phyloP scores from a whole-genome alignment of 1,284 basidiomycete genomes.

The Caloboletus inedulis region DNA sequence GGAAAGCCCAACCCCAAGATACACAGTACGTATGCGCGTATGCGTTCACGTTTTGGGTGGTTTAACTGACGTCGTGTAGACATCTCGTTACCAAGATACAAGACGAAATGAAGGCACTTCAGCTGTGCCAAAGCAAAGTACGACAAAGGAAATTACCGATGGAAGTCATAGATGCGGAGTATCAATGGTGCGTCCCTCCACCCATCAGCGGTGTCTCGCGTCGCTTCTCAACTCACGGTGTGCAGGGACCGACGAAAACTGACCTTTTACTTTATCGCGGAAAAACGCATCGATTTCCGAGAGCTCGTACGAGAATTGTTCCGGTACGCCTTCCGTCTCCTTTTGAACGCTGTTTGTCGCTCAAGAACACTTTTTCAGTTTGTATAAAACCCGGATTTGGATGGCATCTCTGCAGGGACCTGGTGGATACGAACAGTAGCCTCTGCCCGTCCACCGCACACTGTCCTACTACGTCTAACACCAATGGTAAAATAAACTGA shows the following conservation, averaged over 20 bases:
- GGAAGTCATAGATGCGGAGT: slow-evolving; percentile 97
- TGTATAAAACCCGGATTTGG: slow-evolving; percentile 78
- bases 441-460: not conserved
- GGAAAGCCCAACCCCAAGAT: slow-evolving; percentile 85
- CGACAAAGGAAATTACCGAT: slow-evolving; percentile 91
- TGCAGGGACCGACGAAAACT: slow-evolving; percentile 92
- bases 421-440: slow-evolving; percentile 38
- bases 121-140: slow-evolving; percentile 89
- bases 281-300: slow-evolving; percentile 95
- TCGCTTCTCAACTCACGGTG: not conserved
- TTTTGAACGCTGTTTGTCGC: not conserved
- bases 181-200: slow-evolving; percentile 78
- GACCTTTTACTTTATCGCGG: slow-evolving; percentile 96
- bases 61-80: slow-evolving; percentile 39
- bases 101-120: slow-evolving; percentile 91
- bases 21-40: slow-evolving; percentile 60
- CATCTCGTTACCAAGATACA: slow-evolving; percentile 76
- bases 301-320: slow-evolving; percentile 93
- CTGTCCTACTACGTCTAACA: not conserved
- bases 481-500: slow-evolving; percentile 15
- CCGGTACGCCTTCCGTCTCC: slow-evolving; percentile 46
- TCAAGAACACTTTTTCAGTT: slow-evolving; percentile 34
- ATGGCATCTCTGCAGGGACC: slow-evolving; percentile 60
- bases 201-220: not conserved
- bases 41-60: not conserved